A percentile compares a stretch with the other conserved stretches of the same genome.
Evolutionary conservation across 192 early-diverging fungal species (phyloP).

Genomic region (Coemansia sp.): DNA sequence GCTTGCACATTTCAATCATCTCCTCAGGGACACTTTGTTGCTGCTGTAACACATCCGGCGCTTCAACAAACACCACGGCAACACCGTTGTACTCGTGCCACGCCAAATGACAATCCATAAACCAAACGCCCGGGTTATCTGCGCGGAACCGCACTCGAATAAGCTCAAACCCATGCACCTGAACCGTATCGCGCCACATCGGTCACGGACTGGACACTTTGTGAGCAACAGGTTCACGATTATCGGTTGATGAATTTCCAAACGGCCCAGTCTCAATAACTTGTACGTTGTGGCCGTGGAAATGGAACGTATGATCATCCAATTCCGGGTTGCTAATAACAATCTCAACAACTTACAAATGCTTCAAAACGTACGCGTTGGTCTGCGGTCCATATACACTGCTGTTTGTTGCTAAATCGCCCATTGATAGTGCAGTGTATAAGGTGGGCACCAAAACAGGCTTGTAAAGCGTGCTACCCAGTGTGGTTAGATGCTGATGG

Average conservation of each 20-base stretch:
- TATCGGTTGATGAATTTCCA: conserved; percentile 58
- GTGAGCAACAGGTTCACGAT: not conserved
- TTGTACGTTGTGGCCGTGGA: too few species aligned
- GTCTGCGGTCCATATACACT: too few species aligned
- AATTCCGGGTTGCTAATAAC: conserved; percentile 60
- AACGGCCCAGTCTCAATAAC: too few species aligned
- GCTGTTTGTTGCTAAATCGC: too few species aligned
- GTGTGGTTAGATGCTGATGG: not conserved
- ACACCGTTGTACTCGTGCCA: conserved; percentile 64
- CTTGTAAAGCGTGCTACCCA: not conserved
- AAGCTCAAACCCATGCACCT: conserved; percentile 58
- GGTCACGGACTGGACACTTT: not conserved
- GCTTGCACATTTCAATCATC: conserved; percentile 62
- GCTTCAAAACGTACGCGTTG: conserved; percentile 59
- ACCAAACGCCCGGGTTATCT: conserved; percentile 44
- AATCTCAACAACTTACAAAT: conserved; percentile 63
- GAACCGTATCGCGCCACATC: conserved; percentile 67
- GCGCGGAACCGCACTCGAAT: conserved; percentile 68
- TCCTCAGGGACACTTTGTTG: conserved; percentile 23
- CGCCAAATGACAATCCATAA: conserved; percentile 78
- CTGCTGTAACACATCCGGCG: conserved; percentile 58
- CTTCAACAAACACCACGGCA: conserved; percentile 66
- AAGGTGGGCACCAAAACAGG: too few species aligned
- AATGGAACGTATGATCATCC: too few species aligned
- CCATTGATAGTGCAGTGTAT: too few species aligned